Conservation (phyloP, 177 flowering plant genomes). For the Vitis hybrid region DNA sequence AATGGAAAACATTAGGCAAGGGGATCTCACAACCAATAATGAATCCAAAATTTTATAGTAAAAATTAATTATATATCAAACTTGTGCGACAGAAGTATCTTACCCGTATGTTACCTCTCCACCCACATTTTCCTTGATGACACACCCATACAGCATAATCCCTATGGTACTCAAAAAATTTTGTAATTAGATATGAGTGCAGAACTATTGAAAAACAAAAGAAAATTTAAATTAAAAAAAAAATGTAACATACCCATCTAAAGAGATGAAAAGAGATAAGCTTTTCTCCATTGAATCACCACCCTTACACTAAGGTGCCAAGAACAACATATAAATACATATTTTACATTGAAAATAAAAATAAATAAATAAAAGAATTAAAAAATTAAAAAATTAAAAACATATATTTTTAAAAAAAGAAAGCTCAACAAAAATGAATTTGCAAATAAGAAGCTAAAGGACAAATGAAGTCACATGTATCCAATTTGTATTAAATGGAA, state of each 20-base stretch:
- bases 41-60: background rate
- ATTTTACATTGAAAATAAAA: background rate
- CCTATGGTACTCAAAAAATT: constrained; percentile 26
- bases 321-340: background rate
- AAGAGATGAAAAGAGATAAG: constrained; percentile 54
- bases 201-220: background rate
- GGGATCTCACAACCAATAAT: constrained; percentile 1
- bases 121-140: constrained; percentile 76
- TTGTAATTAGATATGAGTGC: background rate
- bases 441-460: too few relatives aligned
- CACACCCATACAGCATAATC: constrained; percentile 70
- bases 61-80: background rate
- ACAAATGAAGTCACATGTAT: too few relatives aligned
- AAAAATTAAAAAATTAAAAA: background rate
- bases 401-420: background rate
- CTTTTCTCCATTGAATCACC: constrained; percentile 60
- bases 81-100: background rate
- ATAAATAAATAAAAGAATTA: background rate
- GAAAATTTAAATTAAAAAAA: background rate
- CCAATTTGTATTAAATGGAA: too few relatives aligned
- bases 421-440: too few relatives aligned
- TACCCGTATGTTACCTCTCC: constrained; percentile 66
- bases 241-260: constrained; percentile 50
- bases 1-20: constrained; percentile 4
- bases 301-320: constrained; percentile 63